Conservation (phyloP, 768 basidiomycete species). For the Leccinum fibrillosum region DNA sequence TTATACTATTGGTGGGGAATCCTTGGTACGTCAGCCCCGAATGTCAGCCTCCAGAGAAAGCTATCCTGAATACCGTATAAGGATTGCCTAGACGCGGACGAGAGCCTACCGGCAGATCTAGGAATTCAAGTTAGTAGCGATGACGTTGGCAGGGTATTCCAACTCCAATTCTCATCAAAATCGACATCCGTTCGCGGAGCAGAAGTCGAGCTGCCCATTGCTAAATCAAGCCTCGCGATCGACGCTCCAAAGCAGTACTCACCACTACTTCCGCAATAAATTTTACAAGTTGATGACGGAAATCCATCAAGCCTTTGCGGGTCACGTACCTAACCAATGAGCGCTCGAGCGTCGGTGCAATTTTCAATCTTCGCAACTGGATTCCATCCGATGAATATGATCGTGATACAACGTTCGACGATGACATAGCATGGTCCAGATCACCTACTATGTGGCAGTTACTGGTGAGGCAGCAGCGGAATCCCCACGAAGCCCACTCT, state of each 20-base stretch:
- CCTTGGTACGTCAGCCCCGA: slow-evolving; percentile 24
- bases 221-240: slow-evolving; percentile 20
- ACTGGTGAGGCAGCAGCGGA: slow-evolving; percentile 23
- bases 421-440: slow-evolving; percentile 10
- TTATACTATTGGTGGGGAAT: slow-evolving; percentile 22
- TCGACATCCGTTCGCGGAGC: neutral
- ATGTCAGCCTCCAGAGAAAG: slow-evolving; percentile 15
- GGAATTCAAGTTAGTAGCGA: slow-evolving; percentile 9
- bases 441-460: slow-evolving; percentile 24
- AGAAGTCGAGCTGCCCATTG: neutral
- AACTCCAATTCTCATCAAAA: neutral
- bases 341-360: neutral
- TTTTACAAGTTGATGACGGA: neutral
- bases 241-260: slow-evolving; percentile 14
- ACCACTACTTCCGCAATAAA: slow-evolving; percentile 3
- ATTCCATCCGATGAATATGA: slow-evolving; percentile 15
- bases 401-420: slow-evolving; percentile 18
- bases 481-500: slow-evolving; percentile 38
- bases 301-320: neutral
- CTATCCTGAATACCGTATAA: slow-evolving; percentile 17
- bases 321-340: neutral
- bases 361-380: slow-evolving; percentile 2
- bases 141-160: neutral
- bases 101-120: neutral
- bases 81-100: slow-evolving; percentile 5